phyloP scores from a whole-genome alignment of 495 filamentous ascomycete genomes.

The Cercophora scortea region DNA sequence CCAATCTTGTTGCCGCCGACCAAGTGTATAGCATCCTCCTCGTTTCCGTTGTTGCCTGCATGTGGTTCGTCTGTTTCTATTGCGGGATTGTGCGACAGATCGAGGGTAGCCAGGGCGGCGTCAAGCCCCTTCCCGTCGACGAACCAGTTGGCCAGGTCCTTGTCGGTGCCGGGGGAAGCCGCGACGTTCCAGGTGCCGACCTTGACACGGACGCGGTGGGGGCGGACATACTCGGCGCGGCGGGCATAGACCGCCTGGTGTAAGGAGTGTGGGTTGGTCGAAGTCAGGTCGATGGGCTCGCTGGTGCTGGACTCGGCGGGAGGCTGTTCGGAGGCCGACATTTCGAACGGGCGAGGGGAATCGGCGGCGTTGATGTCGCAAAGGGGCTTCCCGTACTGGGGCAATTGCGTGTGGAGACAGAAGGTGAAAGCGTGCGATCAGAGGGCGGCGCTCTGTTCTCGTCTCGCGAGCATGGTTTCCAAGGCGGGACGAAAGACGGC shows the following conservation, averaged over 20 bases:
- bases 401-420: too few species aligned
- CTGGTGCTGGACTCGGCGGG: constrained; percentile 22
- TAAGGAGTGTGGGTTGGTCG: constrained; percentile 34
- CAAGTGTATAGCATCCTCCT: constrained; percentile 10
- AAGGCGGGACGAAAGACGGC: too few species aligned
- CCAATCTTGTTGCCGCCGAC: constrained; percentile 58
- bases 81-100: constrained; percentile 25
- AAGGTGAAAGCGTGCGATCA: too few species aligned
- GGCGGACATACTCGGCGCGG: constrained; percentile 66
- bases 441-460: too few species aligned
- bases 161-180: constrained; percentile 69
- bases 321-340: constrained; percentile 19
- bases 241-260: constrained; percentile 57
- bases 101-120: constrained; percentile 46
- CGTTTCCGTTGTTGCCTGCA: constrained; percentile 19
- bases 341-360: constrained; percentile 3
- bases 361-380: neutral
- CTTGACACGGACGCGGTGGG: constrained; percentile 67
- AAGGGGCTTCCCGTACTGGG: too few species aligned
- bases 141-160: constrained; percentile 83
- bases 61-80: constrained; percentile 20
- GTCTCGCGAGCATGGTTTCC: too few species aligned
- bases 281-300: constrained; percentile 27
- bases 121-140: constrained; percentile 64
- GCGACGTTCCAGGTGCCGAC: constrained; percentile 95